These are phyloP conservation scores for Mesembryanthemum crystallinum DNA, from an alignment of 148 eudicot species.

Conservation along the genomic window DNA sequence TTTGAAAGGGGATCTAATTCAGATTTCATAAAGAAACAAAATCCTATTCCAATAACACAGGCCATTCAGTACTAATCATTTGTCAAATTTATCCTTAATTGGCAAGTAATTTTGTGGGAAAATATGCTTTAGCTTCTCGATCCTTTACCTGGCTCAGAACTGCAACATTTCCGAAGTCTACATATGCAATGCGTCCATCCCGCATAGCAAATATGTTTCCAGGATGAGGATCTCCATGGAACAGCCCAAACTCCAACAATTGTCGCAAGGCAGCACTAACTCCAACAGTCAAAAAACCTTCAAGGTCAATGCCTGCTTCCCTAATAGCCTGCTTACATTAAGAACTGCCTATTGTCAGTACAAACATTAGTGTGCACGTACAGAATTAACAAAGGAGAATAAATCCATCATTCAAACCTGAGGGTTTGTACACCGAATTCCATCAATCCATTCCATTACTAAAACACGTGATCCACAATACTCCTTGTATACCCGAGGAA, in stretches of 20 bases:
- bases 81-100: background rate
- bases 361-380: constrained; percentile 3
- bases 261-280: constrained; percentile 97
- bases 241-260: constrained; percentile 87
- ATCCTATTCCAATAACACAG: background rate
- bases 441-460: constrained; percentile 99
- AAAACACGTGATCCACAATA: constrained; percentile 89
- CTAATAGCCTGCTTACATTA: constrained; percentile 64
- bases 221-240: constrained; percentile 99
- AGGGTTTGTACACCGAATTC: constrained; percentile 95
- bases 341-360: constrained; percentile 2
- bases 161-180: constrained; percentile 98
- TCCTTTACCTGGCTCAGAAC: constrained; percentile 83
- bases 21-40: background rate
- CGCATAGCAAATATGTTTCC: constrained; percentile 99
- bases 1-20: background rate
- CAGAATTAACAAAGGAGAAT: background rate
- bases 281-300: constrained; percentile 92
- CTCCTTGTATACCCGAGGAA: constrained; percentile 79
- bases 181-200: constrained; percentile 98
- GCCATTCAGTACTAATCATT: background rate
- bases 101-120: no score
- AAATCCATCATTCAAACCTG: constrained; percentile 51
- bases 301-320: constrained; percentile 80
- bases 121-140: constrained; percentile 1